Conservation (phyloP, 106 monocot genomes). For the Narthecium ossifragum region DNA sequence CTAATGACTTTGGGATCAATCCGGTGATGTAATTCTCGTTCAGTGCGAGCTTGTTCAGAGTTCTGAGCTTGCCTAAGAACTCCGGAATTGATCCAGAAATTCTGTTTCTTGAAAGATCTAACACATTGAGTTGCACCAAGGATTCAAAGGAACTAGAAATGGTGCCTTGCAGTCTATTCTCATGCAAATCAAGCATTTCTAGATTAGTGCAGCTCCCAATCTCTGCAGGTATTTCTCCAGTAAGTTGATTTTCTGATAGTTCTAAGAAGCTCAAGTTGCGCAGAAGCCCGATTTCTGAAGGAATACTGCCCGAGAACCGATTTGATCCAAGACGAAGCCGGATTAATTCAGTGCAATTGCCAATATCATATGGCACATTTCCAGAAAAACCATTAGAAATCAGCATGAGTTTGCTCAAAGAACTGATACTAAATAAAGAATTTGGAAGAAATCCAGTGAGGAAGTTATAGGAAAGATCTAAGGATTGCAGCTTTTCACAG, state of each 20-base stretch:
- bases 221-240: conserved; percentile 10
- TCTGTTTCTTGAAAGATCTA: conserved; percentile 19
- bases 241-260: conserved; percentile 12
- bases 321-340: conserved; percentile 16
- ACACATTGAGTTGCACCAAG: conserved; percentile 13
- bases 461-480: conserved; percentile 16
- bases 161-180: conserved; percentile 15
- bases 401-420: conserved; percentile 13
- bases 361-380: not conserved
- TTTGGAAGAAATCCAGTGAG: conserved; percentile 8
- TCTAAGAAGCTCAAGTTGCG: conserved; percentile 13
- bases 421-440: conserved; percentile 7
- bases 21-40: conserved; percentile 21
- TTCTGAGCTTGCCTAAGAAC: conserved; percentile 11
- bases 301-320: conserved; percentile 7
- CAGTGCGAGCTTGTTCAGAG: conserved; percentile 14
- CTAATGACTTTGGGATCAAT: conserved; percentile 9
- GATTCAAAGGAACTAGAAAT: conserved; percentile 12
- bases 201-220: conserved; percentile 12
- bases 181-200: conserved; percentile 21
- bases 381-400: conserved; percentile 17
- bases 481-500: conserved; percentile 11
- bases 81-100: conserved; percentile 16
- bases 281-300: conserved; percentile 7
- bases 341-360: conserved; percentile 12